Evolutionary conservation across 2,329 filamentous ascomycete species (phyloP), one percentile per base, ranked within the genome.

Genomic region (Trichoderma koningii): DNA sequence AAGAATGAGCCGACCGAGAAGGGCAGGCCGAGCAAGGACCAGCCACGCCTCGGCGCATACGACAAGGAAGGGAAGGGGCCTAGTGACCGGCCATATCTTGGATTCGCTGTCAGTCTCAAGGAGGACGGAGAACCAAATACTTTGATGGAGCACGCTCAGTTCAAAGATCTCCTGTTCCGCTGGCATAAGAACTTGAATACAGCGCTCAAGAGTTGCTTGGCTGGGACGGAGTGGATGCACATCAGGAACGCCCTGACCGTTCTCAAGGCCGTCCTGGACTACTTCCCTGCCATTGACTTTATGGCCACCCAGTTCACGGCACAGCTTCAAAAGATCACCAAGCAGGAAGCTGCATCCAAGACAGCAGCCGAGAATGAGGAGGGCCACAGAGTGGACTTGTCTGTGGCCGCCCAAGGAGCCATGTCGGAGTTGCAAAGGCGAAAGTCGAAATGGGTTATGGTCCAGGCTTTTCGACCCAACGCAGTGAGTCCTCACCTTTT

Each of bases 201-300:
- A 56, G 92, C 94, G 2, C 81, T 99, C 63, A 93, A 93, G 74
- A 85, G 85, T 44, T 97, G 94, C 74, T 83, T 99, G 53, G 87
- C 87, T 19, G 89, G 89, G 30, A 88, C 86, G 38, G 94, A 98
- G 77, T 99, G 95, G 85, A 97, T 97, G 90, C 93, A 97, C 76
- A 96, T 98, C 74, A 89, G 94, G 63, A 99, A 99, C 74, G 92
- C 93, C 51, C 96, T 98, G 70, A 95, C 90, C 65, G 84, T 98
- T 4, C 82, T 99, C 66, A 96, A 95, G 74, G 85, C 87, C 12
- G 83, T 97, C 55, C 85, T 92, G 26, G 87, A 92, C 57, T 85
- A 88, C 71, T 99, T 97, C 82, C 96, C 95, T 4, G 89, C 89
- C 17, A 87, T 98, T 65, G 92, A 96, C 73, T 95, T 92, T 76